Percentiles rank a stretch among this genome's conserved stretches.
phyloP scores from a whole-genome alignment of 176 grass and related monocot species.

The Avena insularis region DNA sequence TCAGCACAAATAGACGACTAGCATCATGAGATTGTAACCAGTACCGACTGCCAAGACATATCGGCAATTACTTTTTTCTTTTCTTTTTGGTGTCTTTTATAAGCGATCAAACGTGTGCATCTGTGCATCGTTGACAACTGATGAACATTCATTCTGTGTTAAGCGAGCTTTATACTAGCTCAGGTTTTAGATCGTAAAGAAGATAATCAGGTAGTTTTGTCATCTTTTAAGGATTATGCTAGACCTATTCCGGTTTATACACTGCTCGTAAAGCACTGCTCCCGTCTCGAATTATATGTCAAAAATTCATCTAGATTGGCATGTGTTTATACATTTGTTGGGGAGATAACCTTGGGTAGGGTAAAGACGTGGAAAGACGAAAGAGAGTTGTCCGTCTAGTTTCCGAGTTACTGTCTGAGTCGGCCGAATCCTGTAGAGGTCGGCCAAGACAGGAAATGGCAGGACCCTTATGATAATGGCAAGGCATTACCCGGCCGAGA shows the following conservation, averaged over 20 bases:
- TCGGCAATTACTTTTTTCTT: not conserved
- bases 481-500: no score
- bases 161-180: not conserved
- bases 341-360: no score
- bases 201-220: not conserved
- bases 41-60: not conserved
- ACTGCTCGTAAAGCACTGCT: not conserved
- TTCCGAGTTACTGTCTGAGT: no score
- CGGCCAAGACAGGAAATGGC: no score
- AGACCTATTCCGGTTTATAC: not conserved
- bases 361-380: no score
- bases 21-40: slow-evolving; percentile 20
- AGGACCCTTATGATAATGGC: no score
- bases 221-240: not conserved
- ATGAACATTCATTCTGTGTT: not conserved
- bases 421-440: no score
- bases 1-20: not conserved
- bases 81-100: not conserved
- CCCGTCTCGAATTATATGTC: no score
- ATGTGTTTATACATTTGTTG: no score
- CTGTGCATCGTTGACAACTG: not conserved
- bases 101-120: not conserved
- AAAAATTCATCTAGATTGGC: no score
- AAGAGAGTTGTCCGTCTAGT: no score
- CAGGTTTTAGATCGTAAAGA: not conserved